Percentiles rank a stretch among this genome's conserved stretches.
phyloP scores from a whole-genome alignment of 352 stramenopile genomes.

The Lagenidium giganteum region DNA sequence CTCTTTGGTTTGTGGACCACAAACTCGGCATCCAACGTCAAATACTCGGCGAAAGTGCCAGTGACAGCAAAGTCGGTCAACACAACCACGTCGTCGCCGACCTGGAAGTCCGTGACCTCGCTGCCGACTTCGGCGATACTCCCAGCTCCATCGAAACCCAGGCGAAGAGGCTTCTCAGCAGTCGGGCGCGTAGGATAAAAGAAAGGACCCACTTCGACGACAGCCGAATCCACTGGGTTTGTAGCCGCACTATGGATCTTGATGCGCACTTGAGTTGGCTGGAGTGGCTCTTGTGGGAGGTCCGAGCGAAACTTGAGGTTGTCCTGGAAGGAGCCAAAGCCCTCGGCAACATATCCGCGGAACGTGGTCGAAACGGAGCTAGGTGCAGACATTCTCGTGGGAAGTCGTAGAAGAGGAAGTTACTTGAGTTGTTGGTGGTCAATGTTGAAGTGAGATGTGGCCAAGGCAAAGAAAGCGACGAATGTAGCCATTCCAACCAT shows the following conservation, averaged over 20 bases:
- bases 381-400: too few relatives aligned
- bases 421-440: too few relatives aligned
- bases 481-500: too few relatives aligned
- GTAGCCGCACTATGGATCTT: neutral
- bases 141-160: conserved; percentile 15
- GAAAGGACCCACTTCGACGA: neutral
- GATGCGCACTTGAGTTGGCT: neutral
- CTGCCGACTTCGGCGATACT: conserved; percentile 22
- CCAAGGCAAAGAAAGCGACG: too few relatives aligned
- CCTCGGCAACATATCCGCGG: neutral
- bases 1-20: conserved; percentile 34
- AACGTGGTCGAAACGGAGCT: conserved; percentile 1
- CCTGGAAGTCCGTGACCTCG: conserved; percentile 22
- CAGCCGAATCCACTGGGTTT: conserved; percentile 2
- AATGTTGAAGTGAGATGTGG: too few relatives aligned
- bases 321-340: neutral
- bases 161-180: neutral
- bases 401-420: too few relatives aligned
- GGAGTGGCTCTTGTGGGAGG: neutral
- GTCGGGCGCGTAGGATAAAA: neutral
- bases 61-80: too few relatives aligned
- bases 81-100: too few relatives aligned
- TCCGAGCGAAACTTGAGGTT: conserved; percentile 1
- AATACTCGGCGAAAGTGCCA: conserved; percentile 41
- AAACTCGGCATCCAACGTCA: conserved; percentile 16